phyloP scores from a whole-genome alignment of 2,329 filamentous ascomycete genomes.

The Xylaria sp. region DNA sequence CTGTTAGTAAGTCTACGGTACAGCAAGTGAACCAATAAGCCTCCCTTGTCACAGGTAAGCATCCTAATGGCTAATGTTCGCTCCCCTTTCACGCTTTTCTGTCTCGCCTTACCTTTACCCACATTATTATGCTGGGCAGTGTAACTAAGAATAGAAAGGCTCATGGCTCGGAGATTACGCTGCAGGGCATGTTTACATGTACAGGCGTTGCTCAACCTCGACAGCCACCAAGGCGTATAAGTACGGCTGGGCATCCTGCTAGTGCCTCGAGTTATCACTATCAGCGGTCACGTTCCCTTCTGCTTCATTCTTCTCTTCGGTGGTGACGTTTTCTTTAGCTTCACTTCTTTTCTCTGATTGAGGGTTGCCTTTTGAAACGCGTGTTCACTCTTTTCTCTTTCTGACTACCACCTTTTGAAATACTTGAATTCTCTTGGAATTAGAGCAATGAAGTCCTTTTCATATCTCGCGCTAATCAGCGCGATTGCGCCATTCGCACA shows the following conservation, averaged over 20 bases:
- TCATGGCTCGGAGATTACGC: conserved; percentile 5
- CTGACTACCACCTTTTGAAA: background rate
- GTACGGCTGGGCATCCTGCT: conserved; percentile 3
- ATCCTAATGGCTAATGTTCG: conserved; percentile 18
- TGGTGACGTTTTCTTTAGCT: background rate
- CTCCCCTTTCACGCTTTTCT: background rate
- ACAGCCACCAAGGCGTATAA: conserved; percentile 25
- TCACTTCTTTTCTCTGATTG: background rate
- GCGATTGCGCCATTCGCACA: conserved; percentile 17
- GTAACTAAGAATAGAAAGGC: conserved; percentile 26
- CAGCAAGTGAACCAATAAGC: conserved; percentile 25
- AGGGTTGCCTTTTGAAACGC: conserved; percentile 14
- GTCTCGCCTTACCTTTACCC: conserved; percentile 3
- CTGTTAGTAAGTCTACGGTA: conserved; percentile 28
- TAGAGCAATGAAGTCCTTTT: conserved; percentile 28
- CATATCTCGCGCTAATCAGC: conserved; percentile 33
- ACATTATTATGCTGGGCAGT: background rate
- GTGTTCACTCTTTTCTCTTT: conserved; percentile 8
- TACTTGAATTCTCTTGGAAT: background rate
- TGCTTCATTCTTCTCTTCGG: conserved; percentile 22
- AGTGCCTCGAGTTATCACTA: background rate
- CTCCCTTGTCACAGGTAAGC: conserved; percentile 18
- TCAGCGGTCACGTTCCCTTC: conserved; percentile 24
- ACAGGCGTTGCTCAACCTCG: background rate
- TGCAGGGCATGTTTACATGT: conserved; percentile 1